Evolutionary conservation across 139 green algal species (phyloP), one percentile per base, ranked within the genome.

Genomic region (Asterochloris erici): DNA sequence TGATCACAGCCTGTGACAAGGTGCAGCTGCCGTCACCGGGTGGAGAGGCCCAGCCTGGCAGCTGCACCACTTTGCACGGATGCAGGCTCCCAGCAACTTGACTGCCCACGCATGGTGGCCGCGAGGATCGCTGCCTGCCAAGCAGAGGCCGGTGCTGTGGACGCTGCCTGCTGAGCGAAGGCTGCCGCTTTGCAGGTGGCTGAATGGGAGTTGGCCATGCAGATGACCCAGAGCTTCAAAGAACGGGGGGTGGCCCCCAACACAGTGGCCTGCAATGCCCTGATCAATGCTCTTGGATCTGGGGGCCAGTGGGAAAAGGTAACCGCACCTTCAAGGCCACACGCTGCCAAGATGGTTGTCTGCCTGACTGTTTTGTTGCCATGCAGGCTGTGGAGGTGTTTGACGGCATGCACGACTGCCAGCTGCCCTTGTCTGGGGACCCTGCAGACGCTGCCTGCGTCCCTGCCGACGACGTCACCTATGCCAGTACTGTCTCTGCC

Each of bases 211-310:
- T 19, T 68, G 28, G 82, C 82, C 13, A n/a, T 82, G 13, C 26
- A 28, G 9, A 73, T 29, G 10, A 54, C 75, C 27, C 62, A 80
- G 73, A 12, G 21, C 12, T 63, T 84, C 15, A 28, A 69, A 19
- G 81, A 21, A 13, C 16, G 61, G 14, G 77, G 75, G 0, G 74
- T 78, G 14, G 54, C 26, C 26, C 82, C 82, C 12, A 82, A 82
- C 77, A 82, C 77, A 28, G 69, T 78, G 19, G 69, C 82, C 17
- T 86, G 82, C 82, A 86, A 83, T 80, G 73, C 81, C 29, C 78
- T 91, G 15, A 91, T 91, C 24, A 78, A 74, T 0, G 81, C 83
- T 28, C 74, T 91, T 66, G 88, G 84, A 16, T 54, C 38, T 24
- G 54, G 76, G 63, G 77, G 79, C 0, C 79, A 81, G 26, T 85